These are phyloP conservation scores for Globisporangium ultimum DNA, from an alignment of 352 stramenopile species.

Conservation along the genomic window DNA sequence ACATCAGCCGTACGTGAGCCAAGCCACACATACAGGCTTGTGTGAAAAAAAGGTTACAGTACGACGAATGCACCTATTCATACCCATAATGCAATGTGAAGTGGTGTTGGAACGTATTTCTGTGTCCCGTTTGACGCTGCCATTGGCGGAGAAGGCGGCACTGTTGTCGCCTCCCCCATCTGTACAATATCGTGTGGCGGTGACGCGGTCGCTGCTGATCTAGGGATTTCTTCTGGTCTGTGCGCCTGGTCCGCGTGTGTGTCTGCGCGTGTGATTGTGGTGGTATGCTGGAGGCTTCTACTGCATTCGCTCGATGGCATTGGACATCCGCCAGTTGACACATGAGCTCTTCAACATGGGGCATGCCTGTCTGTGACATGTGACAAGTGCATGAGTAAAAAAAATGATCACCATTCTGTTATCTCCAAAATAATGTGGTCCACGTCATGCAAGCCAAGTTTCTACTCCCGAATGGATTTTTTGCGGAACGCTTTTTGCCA, in stretches of 20 bases:
- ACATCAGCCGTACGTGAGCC: neutral
- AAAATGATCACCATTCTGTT: neutral
- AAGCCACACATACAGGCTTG: no score
- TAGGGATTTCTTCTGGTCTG: no score
- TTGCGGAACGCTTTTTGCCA: slow-evolving; percentile 6
- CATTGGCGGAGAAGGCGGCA: neutral
- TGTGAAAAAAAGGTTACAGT: neutral
- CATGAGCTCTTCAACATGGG: neutral
- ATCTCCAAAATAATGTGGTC: neutral
- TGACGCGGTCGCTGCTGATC: neutral
- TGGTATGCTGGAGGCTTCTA: no score
- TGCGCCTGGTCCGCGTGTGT: no score
- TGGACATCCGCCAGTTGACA: slow-evolving; percentile 10
- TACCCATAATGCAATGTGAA: slow-evolving; percentile 67
- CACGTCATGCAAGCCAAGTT: neutral
- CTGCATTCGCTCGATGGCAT: neutral
- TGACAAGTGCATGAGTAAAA: no score
- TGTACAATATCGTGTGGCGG: neutral
- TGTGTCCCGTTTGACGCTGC: neutral
- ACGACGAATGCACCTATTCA: slow-evolving; percentile 5
- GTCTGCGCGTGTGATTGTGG: no score
- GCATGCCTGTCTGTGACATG: neutral
- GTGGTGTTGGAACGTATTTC: slow-evolving; percentile 21
- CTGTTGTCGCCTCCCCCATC: no score
- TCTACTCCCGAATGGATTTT: slow-evolving; percentile 24